Evolutionary conservation across 768 basidiomycete genomes (phyloP).

Genomic region (Mycena kentingensis): DNA sequence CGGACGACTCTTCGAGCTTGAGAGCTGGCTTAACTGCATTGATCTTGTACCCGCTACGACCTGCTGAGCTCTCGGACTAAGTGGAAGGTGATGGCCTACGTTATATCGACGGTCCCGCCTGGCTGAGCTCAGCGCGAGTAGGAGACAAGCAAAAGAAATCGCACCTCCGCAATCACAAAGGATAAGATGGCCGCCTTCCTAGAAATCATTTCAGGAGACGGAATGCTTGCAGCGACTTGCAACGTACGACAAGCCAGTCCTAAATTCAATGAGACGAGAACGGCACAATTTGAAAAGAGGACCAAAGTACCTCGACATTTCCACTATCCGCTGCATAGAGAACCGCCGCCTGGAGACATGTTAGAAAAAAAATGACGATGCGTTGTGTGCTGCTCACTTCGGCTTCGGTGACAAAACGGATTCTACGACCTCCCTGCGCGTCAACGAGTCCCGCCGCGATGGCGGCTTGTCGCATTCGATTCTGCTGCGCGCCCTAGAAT

Average conservation of each 20-base stretch:
- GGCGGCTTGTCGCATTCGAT: slow-evolving; percentile 24
- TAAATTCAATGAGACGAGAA: too few species aligned
- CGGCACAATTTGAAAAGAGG: too few species aligned
- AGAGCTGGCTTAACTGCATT: slow-evolving; percentile 10
- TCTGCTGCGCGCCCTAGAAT: too few species aligned
- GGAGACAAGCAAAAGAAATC: not conserved
- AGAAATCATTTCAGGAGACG: not conserved
- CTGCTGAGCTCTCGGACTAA: not conserved
- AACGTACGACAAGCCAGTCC: slow-evolving; percentile 25
- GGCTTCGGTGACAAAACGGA: slow-evolving; percentile 26
- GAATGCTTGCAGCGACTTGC: not conserved
- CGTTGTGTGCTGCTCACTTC: slow-evolving; percentile 5
- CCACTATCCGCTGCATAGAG: slow-evolving; percentile 24
- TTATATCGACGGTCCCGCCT: slow-evolving; percentile 27
- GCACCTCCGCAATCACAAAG: slow-evolving; percentile 36
- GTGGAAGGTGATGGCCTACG: slow-evolving; percentile 2
- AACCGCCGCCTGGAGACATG: slow-evolving; percentile 19
- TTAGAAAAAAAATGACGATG: not conserved
- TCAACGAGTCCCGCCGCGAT: slow-evolving; percentile 25
- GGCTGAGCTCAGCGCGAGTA: not conserved
- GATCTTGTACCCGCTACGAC: slow-evolving; percentile 23
- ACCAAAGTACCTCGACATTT: too few species aligned
- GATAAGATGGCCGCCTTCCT: slow-evolving; percentile 26
- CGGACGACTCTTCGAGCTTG: slow-evolving; percentile 19
- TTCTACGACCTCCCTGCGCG: slow-evolving; percentile 17